Evolutionary conservation across 2,329 filamentous ascomycete species (phyloP), one percentile per base, ranked within the genome.

Genomic region (Seiridium cupressi): DNA sequence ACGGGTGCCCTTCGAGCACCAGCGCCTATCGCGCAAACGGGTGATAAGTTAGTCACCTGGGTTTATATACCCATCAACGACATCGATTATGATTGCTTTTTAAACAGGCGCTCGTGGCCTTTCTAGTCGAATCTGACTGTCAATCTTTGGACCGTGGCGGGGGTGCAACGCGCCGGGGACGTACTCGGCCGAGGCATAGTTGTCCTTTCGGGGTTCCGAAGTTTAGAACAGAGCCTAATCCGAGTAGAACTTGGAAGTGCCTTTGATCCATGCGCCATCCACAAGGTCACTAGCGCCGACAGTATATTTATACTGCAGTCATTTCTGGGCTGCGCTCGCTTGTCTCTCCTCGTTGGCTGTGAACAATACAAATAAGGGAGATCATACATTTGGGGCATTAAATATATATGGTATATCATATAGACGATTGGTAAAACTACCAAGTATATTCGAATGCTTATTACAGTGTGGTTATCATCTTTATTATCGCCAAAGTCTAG

Each of bases 221-320:
- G 72, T 74, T 57, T 74, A 72, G 53, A 73, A 74, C 1, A 74
- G 60, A 3, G 70, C 71, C 73, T 72, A 74, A 61, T 74, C 72
- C 36, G 72, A 74, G 62, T 75, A 75, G 44, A 75, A 75, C 49
- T 75, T 74, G 67, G 75, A 75, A 0, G 73, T 75, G 1, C 73
- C 73, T 57, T 75, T 75, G 55, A 75, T 74, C 73, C 70, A 75
- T 3, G 73, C 72, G 2, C 73, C 71, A 59, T 73, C 71, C 2
- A 69, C 71, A 11, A 72, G 64, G n/a, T 70, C 71, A 51, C 68
- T 70, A 4, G 62, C 71, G 3, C 72, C 73, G 4, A 70, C 68
- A 13, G 49, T 51, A 18, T 51, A 51, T 18, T 51, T n/a, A n/a
- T n/a, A n/a, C n/a, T n/a, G n/a, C 47, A 26, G 18, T 26, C 18